Base-by-base conservation (phyloP, 2,329 filamentous ascomycete species). In the Epichloe coenophiala region DNA sequence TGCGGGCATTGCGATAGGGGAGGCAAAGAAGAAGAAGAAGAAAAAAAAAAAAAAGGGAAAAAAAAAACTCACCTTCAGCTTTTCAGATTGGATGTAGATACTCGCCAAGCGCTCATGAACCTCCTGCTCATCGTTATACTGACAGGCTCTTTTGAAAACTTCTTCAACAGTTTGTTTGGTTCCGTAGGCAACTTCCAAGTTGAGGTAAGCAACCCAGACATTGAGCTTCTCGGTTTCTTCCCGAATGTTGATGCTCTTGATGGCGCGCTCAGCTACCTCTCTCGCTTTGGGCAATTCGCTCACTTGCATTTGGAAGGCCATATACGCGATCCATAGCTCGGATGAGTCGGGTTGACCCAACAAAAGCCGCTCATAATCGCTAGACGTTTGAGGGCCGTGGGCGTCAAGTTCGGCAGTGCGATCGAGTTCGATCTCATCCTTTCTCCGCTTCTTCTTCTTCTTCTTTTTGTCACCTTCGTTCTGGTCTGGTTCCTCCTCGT, bases 241-340 rank as follows among this genome's bases (percentile, higher is more conserved):
- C 27, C 87, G 81, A 54, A 94, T 88, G 66, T 88, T 86, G 71
- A 98, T 97, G 15, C 86, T 94, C 63, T 84, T 83, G 56, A 97
- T 78, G 17, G 93, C 93, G 54, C 93, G 85, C 68, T 96, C 86
- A 2, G 88, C 90, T 53, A 96, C 84, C 57, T 91, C 86, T 46
- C 91, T 82, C 12, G 93, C 90, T 68, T 89, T 93, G 54, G 84
- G 81, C 19, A 94, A 75, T 68, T 98, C 93, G 63, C 88, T 88
- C 48, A 95, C 79, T 63, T 95, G 85, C 66, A 96, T 83, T 68
- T 97, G 88, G 77, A 95, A 95, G n/a, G 90, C 89, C 88, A 98
- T 97, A 71, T 98, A 98, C 57, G 88, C 80, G 50, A 96, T 87
- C 93, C 93, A 98, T 31, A 97, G 77, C 54, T 84, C 75, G 1